Base-by-base conservation (phyloP, 164 flowering plant species). In the Piper longum region DNA sequence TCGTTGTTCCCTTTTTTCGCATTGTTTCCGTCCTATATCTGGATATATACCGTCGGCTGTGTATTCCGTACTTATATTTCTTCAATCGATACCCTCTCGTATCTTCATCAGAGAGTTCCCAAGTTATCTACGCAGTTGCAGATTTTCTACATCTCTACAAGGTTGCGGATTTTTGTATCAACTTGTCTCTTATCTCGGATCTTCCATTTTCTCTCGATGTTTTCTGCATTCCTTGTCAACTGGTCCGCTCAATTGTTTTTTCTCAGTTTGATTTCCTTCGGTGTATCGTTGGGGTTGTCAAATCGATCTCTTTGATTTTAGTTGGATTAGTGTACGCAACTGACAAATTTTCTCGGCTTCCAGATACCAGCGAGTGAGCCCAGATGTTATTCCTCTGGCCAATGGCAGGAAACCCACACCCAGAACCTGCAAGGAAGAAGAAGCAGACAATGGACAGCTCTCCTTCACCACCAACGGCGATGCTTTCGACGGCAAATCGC, bases 351-450 rank as follows among this genome's bases (percentile, higher is more conserved):
- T 66, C 5, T 58, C 11, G 52, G 67, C 57, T 63, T 17, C 44
- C 72, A 75, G 78, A 69, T 75, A 72, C 72, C 78, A 75, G 72
- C 66, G 75, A 66, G 60, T 72, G 18, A 75, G 75, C 63, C 75
- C 73, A 44, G 78, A 75, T 59, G 69, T 67, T 69, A 67, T 70
- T 45, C 69, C 71, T 9, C 19, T 72, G 36, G 62, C 62, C 71
- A 72, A 65, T 56, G 78, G 78, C 61, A 67, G 73, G 64, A 75
- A 65, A 57, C 16, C 71, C 56, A 64, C 59, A n/a, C 14, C 61
- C 36, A 64, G 68, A 60, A 70, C 64, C 6, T 58, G 68, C 41
- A 64, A 72, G 60, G 78, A 72, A 48, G 78, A 67, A 16, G 75
- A 72, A n/a, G 62, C n/a, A 7, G 62, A 58, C 19, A 55, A 58